Base-by-base conservation (phyloP, 495 filamentous ascomycete genomes). In the Letharia lupina region DNA sequence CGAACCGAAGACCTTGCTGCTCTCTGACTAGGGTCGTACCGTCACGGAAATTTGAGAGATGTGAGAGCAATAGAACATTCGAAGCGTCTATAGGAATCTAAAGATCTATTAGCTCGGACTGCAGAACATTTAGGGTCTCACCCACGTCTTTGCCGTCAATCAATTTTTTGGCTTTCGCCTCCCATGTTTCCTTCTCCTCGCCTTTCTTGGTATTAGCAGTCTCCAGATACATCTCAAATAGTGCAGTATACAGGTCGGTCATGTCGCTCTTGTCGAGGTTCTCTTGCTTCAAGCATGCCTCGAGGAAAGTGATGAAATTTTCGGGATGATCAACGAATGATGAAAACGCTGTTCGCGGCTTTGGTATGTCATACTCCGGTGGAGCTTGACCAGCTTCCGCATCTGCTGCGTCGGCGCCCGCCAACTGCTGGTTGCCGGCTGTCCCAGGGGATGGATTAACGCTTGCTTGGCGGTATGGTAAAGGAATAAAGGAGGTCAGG, bases 151-250 rank as follows among this genome's bases (percentile, higher is more conserved):
- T 90, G 66, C 81, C 90, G 79, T 86, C 92, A 72, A 87, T 91
- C 65, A 93, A 77, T 50, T 80, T 82, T 76, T 93, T 96, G 2
- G 94, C 94, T 73, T 96, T 97, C 20, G 77, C 80, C 70, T 97
- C 91, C 94, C 94, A 98, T 65, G 87, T 82, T 65, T 88, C 82
- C 69, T 85, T 87, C 67, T 93, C 87, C 41, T 72, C 66, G 7
- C 78, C 76, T 68, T 85, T 88, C 70, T 86, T 87, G n/a, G 84
- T 80, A 69, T 84, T 89, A 50, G 92, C 89, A 64, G 90, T 91
- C 70, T 96, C 89, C 31, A 98, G 81, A 74, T 97, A 98, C 86
- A 98, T 96, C 73, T 98, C 94, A 73, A 98, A 98, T 40, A 98
- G 76, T 0, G 94, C 96, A 2, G 94, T 98, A 75, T 93, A 93